Evolutionary conservation across 257 asterid species (phyloP), one percentile per base, ranked within the genome.

Genomic region (Catharanthus roseus): DNA sequence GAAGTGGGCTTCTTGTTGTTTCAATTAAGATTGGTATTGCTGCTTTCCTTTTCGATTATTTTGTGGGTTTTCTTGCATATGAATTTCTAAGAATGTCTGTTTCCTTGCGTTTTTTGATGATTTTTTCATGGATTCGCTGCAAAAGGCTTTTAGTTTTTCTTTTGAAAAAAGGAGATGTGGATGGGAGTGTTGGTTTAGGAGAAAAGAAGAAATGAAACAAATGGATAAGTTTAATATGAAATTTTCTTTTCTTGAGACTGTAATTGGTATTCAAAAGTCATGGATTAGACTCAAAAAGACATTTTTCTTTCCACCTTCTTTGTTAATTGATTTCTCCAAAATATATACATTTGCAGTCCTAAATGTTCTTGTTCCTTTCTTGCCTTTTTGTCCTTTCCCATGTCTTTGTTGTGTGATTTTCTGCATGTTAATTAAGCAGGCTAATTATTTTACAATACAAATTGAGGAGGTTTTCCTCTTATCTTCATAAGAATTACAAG

Each of bases 1-100:
- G n/a, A n/a, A n/a, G 98, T 67, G 98, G 98, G 6, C 90, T 90
- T 60, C 91, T 96, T 12, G 87, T 92, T 75, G 90, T 97, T 75
- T 85, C 91, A 83, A 92, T 92, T 74, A 92, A 92, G 80, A 92
- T 92, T 81, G 98, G 98, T 91, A 73, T 39, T 71, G 15, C 11
- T 47, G 39, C 39, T 53, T 38, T 38, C 8, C 42, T 38, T 38
- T 38, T 38, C 65, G 26, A 19, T 75, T 47, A 15, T 61, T 65
- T 60, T 15, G 12, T 39, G 63, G 53, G 21, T 24, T 26, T 61
- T 41, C 41, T 41, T 50, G 47, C 34, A 18, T 42, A 28, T 39
- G 50, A 31, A 18, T 47, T 49, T 47, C 65, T 10, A 11, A 65
- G 29, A 45, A 54, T 23, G 24, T 8, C 34, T 19, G 34, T 15